Conservation (phyloP, 345 rosid species). For the Eucalyptus erythrocorys region DNA sequence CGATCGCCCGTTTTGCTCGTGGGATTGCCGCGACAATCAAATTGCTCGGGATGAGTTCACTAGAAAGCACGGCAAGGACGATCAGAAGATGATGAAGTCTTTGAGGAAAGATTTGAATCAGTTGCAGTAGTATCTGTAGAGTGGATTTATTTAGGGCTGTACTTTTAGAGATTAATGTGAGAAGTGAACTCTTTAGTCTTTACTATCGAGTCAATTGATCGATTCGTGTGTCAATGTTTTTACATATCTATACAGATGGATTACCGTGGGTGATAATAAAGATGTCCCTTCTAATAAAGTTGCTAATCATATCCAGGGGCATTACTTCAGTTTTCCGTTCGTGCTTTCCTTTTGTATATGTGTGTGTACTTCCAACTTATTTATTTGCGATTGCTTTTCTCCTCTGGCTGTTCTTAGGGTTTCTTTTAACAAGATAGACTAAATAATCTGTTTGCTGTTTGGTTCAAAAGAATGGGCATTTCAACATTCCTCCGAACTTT, state of each 20-base stretch:
- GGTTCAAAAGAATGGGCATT: not conserved
- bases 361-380: too few species aligned
- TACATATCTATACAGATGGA: not conserved
- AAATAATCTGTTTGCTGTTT: not conserved
- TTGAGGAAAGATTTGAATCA: not conserved
- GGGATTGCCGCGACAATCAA: not conserved
- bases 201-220: not conserved
- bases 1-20: not conserved
- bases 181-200: not conserved
- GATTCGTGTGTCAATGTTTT: not conserved
- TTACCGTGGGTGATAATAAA: too few species aligned
- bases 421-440: rapidly evolving
- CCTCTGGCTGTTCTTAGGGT: not conserved
- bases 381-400: not conserved
- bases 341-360: not conserved
- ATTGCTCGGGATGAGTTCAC: not conserved
- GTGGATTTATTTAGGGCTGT: not conserved
- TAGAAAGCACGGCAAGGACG: not conserved
- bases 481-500: not conserved
- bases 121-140: not conserved
- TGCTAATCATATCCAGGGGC: not conserved
- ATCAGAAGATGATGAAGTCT: not conserved
- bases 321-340: not conserved
- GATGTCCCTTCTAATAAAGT: not conserved
- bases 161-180: not conserved